Evolutionary conservation across 2,329 filamentous ascomycete species (phyloP), one percentile per base, ranked within the genome.

Genomic region (Reticulascus tulasneorum): DNA sequence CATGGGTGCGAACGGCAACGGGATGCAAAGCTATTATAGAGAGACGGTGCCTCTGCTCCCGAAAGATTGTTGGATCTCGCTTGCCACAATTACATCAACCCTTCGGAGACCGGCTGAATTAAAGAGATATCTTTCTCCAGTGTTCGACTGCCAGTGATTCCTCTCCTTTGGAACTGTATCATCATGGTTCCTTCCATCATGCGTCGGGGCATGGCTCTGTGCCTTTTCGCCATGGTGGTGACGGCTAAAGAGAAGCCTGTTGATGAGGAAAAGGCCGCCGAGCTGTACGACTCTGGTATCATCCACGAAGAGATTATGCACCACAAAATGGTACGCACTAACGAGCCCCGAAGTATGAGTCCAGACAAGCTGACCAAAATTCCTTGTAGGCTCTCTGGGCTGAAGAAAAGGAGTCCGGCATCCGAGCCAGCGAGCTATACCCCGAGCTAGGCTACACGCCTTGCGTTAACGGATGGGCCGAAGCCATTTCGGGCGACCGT

Each of bases 391-490:
- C 44, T 24, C 52, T 53, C 33, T 62, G 60, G 60, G 53, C 47
- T 7, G 49, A 47, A 17, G 57, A 62, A 23, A 47, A 52, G 17
- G 57, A 48, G 6, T 48, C 55, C 9, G 62, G 62, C 20, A 40
- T 46, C 3, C 62, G 63, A 42, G 48, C 56, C 9, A 61, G 58
- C 35, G 47, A 54, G 1, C 52, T 51, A 13, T 66, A 58, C 24
- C 62, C 61, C 4, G 57, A 59, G 40, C 54, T 65, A 3, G 55
- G 58, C 19, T 65, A 59, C 44, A 58, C 59, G 6, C 46, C 46
- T 8, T 74, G 70, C 47, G 50, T 58, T 3, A 50, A 67, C 18
- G 70, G 71, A 4, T 49, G 62, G 7, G 69, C 66, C 4, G 59
- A 56, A 13, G 67, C 67, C 25, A 57, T 69, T 12, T 58, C 62